Base-by-base conservation (phyloP, 1,284 basidiomycete genomes). In the Ganoderma sp. region DNA sequence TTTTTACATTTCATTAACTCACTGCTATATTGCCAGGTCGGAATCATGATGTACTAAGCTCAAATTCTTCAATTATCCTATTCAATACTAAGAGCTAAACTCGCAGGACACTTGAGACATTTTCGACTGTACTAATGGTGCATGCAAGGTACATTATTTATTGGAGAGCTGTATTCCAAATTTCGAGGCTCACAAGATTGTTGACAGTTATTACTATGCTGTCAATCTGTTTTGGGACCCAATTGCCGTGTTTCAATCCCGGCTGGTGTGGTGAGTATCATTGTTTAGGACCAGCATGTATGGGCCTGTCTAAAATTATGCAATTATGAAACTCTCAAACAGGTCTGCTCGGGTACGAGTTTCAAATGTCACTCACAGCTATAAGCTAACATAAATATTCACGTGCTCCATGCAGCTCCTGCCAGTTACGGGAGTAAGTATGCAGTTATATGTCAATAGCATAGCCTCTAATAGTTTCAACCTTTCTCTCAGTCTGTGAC, bases 261-360 rank as follows among this genome's bases (percentile, higher is more conserved):
- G 25, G 28, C 52, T 25, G 28, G 52, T 54, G 5, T 54, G n/a
- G 52, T 54, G 25, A 54, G 52, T 19, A 25, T 17, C 19, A 12
- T 54, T 15, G n/a, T 32, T 12, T 28, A 4, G 2, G 52, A 10
- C 12, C 22, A 28, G 5, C 8, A 9, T 5, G 34, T 9, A 1
- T 37, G 34, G 5, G 34, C 9, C 34, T 9, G 9, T 37, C 34
- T 37, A 5, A 37, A 9, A 7, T 37, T 37, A 37, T 37, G 2
- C 34, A 7, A 37, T 37, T 37, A 7, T 37, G 6, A 5, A 37
- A 37, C 9, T 37, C 34, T 7, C 9, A 5, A 9, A 5, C 9
- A 54, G 52, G 52, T 54, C 52, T 54, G 52, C 25, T 25, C 52
- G 15, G 52, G 52, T 54, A 54, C 28, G 25, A 54, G 19, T 19